Evolutionary conservation across 495 filamentous ascomycete species (phyloP), one percentile per base, ranked within the genome.

Genomic region (Aspergillus carlsbadensis): DNA sequence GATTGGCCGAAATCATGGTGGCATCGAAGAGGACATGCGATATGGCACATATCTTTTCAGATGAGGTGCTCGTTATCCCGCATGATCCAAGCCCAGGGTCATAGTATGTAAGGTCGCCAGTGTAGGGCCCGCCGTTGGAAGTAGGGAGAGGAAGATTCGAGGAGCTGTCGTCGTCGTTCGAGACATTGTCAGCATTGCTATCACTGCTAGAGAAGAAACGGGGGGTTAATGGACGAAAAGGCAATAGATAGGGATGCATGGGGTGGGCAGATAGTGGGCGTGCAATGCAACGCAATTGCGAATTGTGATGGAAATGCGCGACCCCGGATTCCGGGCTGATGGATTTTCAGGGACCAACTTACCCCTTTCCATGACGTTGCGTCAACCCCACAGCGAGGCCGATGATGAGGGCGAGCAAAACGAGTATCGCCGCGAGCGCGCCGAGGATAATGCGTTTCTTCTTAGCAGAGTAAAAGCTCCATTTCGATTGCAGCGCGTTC

Each of bases 31-130:
- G 65, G 22, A 81, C 65, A 61, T 86, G 82, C 1, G 84, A 86
- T 0, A 93, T 75, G 1, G 88, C 84, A 17, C 83, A 84, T n/a
- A 91, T 80, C 17, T 73, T 52, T 31, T 89, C 85, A 11, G 63
- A 71, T 10, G 66, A 66, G 0, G 64, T 72, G 36, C 76, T 83
- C 8, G 69, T 77, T 21, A 79, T 73, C 2, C 90, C 90, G 62
- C 90, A 95, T 1, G 88, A 82, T 15, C 90, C 89, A 2, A 91
- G 74, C 0, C 69, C 86, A 5, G 87, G 80, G 18, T 67, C 71
- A 65, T 89, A 92, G 73, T 86, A 91, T 0, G 87, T 92, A 34
- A 90, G 63, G 47, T 91, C 84, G 44, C 88, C 89, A 17, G 71
- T 79, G 64, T 84, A 84, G 8, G 67, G 75, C 17, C 65, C 74